Evolutionary conservation across 2,329 filamentous ascomycete species (phyloP), one percentile per base, ranked within the genome.

Genomic region (Mycogone perniciosa): DNA sequence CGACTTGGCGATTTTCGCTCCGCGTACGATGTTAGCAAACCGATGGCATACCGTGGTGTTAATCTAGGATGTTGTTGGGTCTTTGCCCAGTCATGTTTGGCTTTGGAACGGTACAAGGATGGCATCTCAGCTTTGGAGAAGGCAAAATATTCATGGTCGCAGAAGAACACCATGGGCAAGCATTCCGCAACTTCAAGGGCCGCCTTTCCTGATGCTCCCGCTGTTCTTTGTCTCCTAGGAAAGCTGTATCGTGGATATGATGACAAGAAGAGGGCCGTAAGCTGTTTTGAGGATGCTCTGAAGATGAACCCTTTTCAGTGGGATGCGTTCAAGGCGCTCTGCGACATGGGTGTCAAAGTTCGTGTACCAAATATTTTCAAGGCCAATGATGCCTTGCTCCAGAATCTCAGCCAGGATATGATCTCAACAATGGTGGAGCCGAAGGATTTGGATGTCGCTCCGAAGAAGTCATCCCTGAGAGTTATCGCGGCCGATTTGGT

Each of bases 301-400:
- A 95, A 91, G 69, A 68, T 84, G 49, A 99, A 97, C 62, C 91
- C 93, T 1, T 92, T 97, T 68, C 93, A 96, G 81, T 99, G 93
- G 93, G 93, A 99, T 74, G 91, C 92, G 0, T 97, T 97, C 62
- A 84, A 85, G 26, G 86, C 82, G 11, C 77, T 99, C 6, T 96
- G 91, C 65, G 90, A 96, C 63, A 88, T 81, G 84, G 88, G 89
- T 4, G 85, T 89, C 41, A 84, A 84, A 57, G 78, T 97, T 49
- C 84, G 88, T 50, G 83, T 93, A 7, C 80, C 84, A 29, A 96
- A 95, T 62, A 87, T 96, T 55, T 99, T 96, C 72, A 89, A 84
- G 64, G 72, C 86, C 59, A 89, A 79, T 54, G 78, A 82, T 20
- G 54, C 64, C 6, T 64, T 82, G 34, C 57, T 76, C 33, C 74